Base-by-base conservation (phyloP, 73 alveolate genomes). In the Durusdinium trenchii region DNA sequence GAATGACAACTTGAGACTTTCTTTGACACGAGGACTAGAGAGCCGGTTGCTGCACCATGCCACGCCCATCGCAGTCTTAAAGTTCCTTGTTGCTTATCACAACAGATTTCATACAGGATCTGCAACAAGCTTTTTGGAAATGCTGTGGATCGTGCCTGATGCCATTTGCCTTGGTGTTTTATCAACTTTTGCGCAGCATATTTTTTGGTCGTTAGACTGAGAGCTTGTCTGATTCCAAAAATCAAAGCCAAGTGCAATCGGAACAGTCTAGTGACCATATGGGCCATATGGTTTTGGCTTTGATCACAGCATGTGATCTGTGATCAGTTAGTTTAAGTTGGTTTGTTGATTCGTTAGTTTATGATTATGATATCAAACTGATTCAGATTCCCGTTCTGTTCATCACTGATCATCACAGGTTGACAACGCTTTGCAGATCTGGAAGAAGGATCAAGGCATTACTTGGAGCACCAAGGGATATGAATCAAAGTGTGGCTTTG, bases 401-500 rank as follows among this genome's bases (percentile, higher is more conserved):
- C 32, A 26, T 71, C 30, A 12, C 32, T 57, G 69, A 12, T 16
- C 69, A 23, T 38, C 83, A 20, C 40, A 79, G 90, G 90, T 79
- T 3, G 90, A 79, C 45, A 30, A 32, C 48, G 69, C 32, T 28
- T 46, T 79, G 47, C 14, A 16, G 26, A 79, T 30, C 36, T 79
- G 45, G 67, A 79, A 79, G 90, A 79, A 45, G 26, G 90, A 79
- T 46, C 45, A 79, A 6, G 61, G 90, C 69, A 45, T 79, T 32
- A 79, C 69, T 46, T 79, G 90, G 90, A 12, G 30, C 47, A 79
- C 64, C 43, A 79, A 79, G 32, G 90, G 35, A 3, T 79, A 79
- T 46, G 90, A 79, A 46, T 28, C 47, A 40, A 45, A 79, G 52
- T 76, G 86, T 43, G 40, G 1, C 35, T 18, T 71, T 32, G 14